Conservation (phyloP, 129 eudicot genomes). For the Centaurea solstitialis region DNA sequence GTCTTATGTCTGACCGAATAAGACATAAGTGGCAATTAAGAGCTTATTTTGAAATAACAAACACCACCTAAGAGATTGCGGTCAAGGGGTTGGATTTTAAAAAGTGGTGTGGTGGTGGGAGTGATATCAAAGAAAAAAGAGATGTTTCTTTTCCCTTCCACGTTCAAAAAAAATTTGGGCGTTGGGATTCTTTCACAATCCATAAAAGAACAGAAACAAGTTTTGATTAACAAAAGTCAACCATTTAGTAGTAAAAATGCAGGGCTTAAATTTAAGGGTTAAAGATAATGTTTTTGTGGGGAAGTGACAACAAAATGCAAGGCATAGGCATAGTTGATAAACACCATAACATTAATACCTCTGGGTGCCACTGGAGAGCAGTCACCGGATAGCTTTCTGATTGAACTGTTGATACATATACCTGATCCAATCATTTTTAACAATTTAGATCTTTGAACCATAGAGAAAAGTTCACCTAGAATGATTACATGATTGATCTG, state of each 20-base stretch:
- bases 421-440: slow-evolving; percentile 38
- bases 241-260: neutral
- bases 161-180: neutral
- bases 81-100: neutral
- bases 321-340: neutral
- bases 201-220: neutral
- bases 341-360: slow-evolving; percentile 46
- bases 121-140: neutral
- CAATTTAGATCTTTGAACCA: slow-evolving; percentile 6
- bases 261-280: neutral
- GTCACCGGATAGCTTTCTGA: slow-evolving; percentile 80
- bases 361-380: slow-evolving; percentile 98
- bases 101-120: neutral
- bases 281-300: neutral
- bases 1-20: too few species aligned
- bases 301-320: too few species aligned
- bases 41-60: too few species aligned
- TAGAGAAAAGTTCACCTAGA: neutral
- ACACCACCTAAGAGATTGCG: too few species aligned
- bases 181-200: neutral
- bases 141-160: neutral
- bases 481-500: neutral
- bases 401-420: slow-evolving; percentile 85
- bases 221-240: neutral
- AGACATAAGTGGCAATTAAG: too few species aligned